Percentiles rank a stretch among this genome's conserved stretches.
phyloP scores from a whole-genome alignment of 306 rosid genomes.

The Ormosia emarginata region DNA sequence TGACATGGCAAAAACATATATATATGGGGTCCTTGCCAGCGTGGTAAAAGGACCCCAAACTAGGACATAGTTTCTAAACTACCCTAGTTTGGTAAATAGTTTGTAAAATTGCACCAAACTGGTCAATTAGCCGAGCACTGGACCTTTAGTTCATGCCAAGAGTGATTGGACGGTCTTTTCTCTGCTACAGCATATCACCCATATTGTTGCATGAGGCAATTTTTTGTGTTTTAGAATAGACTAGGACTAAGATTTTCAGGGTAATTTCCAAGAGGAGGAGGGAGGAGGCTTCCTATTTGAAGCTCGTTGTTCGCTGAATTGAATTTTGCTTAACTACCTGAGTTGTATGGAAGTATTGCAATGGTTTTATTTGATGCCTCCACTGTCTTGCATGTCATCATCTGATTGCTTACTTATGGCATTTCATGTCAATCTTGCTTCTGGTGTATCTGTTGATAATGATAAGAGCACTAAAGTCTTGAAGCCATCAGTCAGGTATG shows the following conservation, averaged over 20 bases:
- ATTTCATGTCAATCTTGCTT: constrained; percentile 95
- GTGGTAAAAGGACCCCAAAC: no score
- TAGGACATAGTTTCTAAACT: no score
- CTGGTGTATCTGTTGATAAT: constrained; percentile 77
- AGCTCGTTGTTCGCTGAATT: constrained; percentile 46
- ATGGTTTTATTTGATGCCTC: constrained; percentile 49
- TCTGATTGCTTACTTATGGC: constrained; percentile 95
- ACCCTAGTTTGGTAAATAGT: no score
- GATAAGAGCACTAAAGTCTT: constrained; percentile 62
- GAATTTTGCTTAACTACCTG: constrained; percentile 40
- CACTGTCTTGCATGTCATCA: constrained; percentile 69
- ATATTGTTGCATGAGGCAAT: constrained; percentile 77
- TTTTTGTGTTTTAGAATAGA: constrained; percentile 75
- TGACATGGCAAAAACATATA: no score
- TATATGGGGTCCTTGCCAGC: no score
- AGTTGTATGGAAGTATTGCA: constrained; percentile 35
- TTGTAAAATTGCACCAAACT: no score
- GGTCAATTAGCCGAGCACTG: constrained; percentile 58
- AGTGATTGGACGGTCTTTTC: constrained; percentile 93
- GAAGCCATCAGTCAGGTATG: constrained; percentile 74
- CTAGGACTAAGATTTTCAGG: constrained; percentile 68
- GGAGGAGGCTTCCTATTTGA: constrained; percentile 62
- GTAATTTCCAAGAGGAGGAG: constrained; percentile 61
- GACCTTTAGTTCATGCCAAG: constrained; percentile 96
- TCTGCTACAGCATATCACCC: constrained; percentile 82